Evolutionary conservation across 257 asterid genomes (phyloP).

Genomic region (Solanum raphanifolium): DNA sequence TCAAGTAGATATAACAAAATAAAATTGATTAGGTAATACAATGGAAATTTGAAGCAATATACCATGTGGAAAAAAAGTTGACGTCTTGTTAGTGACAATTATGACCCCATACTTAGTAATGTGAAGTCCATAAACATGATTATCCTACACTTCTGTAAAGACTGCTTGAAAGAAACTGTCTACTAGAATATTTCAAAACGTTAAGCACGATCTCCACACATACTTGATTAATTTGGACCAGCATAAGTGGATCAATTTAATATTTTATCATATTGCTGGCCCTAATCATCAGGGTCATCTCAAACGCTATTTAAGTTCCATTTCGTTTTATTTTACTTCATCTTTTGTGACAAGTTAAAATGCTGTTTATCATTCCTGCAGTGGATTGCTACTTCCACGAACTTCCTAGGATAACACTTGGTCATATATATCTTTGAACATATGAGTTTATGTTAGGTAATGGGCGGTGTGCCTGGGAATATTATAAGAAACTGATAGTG

Average conservation of each 20-base stretch:
- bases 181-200: background rate
- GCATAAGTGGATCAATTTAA: background rate
- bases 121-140: background rate
- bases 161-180: background rate
- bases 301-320: background rate
- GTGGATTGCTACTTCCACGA: background rate
- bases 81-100: background rate
- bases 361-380: background rate
- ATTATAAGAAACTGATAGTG: conserved; percentile 73
- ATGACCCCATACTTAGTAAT: background rate
- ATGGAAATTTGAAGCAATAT: background rate
- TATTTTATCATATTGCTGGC: background rate
- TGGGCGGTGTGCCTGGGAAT: conserved; percentile 59
- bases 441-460: background rate
- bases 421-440: background rate
- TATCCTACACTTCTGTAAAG: background rate
- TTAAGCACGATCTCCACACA: background rate
- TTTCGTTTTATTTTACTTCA: background rate
- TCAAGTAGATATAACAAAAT: background rate
- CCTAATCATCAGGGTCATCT: background rate
- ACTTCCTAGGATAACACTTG: background rate
- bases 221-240: background rate
- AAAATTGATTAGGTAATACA: background rate
- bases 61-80: background rate
- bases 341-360: background rate